A percentile compares a stretch with the other conserved stretches of the same genome.
These are phyloP conservation scores for Tetraselmis chui DNA, from an alignment of 139 green algal species.

Conservation along the genomic window DNA sequence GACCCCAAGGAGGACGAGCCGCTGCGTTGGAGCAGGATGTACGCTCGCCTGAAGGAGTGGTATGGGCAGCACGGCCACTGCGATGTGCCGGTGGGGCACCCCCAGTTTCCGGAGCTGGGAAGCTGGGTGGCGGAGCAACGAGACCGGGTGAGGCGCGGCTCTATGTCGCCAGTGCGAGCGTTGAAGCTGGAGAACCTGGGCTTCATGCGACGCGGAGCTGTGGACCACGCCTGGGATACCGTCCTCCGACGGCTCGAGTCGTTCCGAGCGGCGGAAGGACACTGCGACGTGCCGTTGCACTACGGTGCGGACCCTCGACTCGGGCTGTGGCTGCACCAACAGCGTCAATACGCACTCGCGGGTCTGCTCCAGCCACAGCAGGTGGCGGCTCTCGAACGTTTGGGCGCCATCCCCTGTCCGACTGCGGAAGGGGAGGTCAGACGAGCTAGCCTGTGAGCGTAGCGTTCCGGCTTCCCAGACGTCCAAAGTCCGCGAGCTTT, in stretches of 20 bases:
- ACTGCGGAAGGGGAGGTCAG: too few species aligned
- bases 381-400: background rate
- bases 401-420: too few species aligned
- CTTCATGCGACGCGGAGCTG: background rate
- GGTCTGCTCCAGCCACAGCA: background rate
- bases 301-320: background rate
- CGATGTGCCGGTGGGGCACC: background rate
- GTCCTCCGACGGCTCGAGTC: too few species aligned
- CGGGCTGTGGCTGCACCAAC: background rate
- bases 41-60: background rate
- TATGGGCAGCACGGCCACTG: background rate
- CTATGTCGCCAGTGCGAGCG: background rate
- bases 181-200: background rate
- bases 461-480: too few species aligned
- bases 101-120: background rate
- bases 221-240: background rate
- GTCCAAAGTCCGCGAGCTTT: background rate
- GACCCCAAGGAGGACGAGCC: too few species aligned
- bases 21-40: background rate
- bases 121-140: background rate
- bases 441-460: too few species aligned
- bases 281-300: background rate
- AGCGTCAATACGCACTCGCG: background rate
- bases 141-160: background rate
- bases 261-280: background rate